A percentile compares a stretch with the other conserved stretches of the same genome.
phyloP scores from a whole-genome alignment of 1,284 basidiomycete genomes.

The Puccinia polysora region DNA sequence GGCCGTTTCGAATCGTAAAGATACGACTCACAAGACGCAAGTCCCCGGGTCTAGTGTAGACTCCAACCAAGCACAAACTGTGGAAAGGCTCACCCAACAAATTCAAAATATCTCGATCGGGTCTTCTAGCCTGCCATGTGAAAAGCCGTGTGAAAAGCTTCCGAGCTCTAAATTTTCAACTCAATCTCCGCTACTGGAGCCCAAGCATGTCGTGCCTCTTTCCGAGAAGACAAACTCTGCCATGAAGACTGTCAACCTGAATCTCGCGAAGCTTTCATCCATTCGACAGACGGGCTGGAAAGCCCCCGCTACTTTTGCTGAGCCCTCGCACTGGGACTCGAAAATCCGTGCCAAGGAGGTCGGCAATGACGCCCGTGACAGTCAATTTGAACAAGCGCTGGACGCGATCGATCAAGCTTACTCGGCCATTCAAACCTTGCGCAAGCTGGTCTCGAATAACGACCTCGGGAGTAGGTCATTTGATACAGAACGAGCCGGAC shows the following conservation, averaged over 20 bases:
- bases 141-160: neutral
- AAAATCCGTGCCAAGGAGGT: neutral
- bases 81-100: neutral
- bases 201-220: conserved; percentile 3
- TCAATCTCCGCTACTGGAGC: neutral
- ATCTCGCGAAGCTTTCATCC: conserved; percentile 28
- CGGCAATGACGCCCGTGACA: neutral
- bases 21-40: neutral
- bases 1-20: neutral
- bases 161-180: neutral
- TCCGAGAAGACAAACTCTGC: conserved; percentile 17
- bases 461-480: neutral
- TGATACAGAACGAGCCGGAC: conserved; percentile 38
- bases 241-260: conserved; percentile 30
- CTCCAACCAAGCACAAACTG: neutral
- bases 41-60: neutral
- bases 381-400: conserved; percentile 13
- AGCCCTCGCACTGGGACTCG: neutral
- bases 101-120: neutral
- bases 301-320: neutral
- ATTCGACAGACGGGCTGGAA: conserved; percentile 37
- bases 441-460: conserved; percentile 12
- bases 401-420: conserved; percentile 16
- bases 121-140: neutral
- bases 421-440: conserved; percentile 24